A percentile compares a stretch with the other conserved stretches of the same genome.
Conservation (phyloP, 495 filamentous ascomycete species). For the Penicillium tannophilum region DNA sequence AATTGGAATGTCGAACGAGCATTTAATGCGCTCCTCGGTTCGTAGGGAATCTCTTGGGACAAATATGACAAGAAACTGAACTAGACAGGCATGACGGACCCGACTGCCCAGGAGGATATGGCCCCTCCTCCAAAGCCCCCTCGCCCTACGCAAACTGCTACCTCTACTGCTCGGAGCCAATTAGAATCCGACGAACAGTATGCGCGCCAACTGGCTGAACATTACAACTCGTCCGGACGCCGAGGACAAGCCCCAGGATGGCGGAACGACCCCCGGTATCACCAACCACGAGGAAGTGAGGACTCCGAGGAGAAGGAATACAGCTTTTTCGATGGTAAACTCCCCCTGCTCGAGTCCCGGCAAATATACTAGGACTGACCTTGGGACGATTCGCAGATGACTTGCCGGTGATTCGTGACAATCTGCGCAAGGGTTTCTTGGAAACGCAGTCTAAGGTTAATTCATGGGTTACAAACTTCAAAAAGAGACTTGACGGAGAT, state of each 20-base stretch:
- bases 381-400: conserved; percentile 62
- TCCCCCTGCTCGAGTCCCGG: background rate
- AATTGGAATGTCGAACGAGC: conserved; percentile 87
- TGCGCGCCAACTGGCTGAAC: conserved; percentile 89
- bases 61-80: conserved; percentile 9
- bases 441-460: conserved; percentile 95
- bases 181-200: conserved; percentile 90
- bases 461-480: conserved; percentile 84
- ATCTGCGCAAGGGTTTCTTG: conserved; percentile 89
- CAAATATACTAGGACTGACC: background rate
- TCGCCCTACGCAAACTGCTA: conserved; percentile 54
- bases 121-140: conserved; percentile 70
- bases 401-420: conserved; percentile 89
- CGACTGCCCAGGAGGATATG: conserved; percentile 72
- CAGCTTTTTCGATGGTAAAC: conserved; percentile 83
- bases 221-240: conserved; percentile 66
- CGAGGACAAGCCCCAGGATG: conserved; percentile 41
- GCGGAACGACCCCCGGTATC: conserved; percentile 45
- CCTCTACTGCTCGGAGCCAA: conserved; percentile 70
- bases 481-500: conserved; percentile 88
- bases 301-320: conserved; percentile 66
- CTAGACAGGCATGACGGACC: conserved; percentile 84
- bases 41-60: conserved; percentile 19
- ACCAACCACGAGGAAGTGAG: conserved; percentile 35
- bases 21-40: conserved; percentile 92